Percentiles rank a stretch among this genome's conserved stretches.
Evolutionary conservation across 352 stramenopile genomes (phyloP).

Genomic region (Phytophthora cactorum): DNA sequence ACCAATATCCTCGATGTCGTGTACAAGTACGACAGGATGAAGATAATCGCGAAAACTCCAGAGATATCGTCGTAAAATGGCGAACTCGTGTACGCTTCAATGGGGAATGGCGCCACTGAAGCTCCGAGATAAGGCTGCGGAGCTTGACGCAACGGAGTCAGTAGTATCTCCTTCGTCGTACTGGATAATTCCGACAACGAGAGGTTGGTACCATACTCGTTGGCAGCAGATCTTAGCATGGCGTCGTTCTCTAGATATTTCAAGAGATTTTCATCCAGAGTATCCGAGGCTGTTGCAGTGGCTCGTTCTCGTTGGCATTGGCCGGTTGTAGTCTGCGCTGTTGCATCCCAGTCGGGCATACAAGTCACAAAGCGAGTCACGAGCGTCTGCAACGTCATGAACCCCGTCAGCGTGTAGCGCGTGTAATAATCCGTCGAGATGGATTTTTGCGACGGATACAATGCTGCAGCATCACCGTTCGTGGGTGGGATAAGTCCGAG

Average conservation of each 20-base stretch:
- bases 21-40: conserved; percentile 90
- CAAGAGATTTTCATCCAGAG: background rate
- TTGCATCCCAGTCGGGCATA: background rate
- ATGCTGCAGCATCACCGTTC: background rate
- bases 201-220: background rate
- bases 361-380: background rate
- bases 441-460: conserved; percentile 1
- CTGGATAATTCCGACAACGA: background rate
- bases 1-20: conserved; percentile 84
- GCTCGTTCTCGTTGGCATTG: background rate
- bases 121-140: conserved; percentile 51
- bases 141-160: conserved; percentile 44
- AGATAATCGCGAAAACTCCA: conserved; percentile 73
- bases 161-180: conserved; percentile 25
- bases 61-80: conserved; percentile 59
- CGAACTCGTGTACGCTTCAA: conserved; percentile 43
- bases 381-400: conserved; percentile 3
- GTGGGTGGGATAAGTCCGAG: background rate
- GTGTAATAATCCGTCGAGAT: conserved; percentile 1
- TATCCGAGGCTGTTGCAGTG: background rate
- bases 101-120: conserved; percentile 46
- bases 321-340: background rate
- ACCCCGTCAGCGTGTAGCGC: background rate
- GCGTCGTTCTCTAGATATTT: background rate
- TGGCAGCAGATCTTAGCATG: background rate